phyloP scores from a whole-genome alignment of 306 rosid genomes.

The Acacia crassicarpa region DNA sequence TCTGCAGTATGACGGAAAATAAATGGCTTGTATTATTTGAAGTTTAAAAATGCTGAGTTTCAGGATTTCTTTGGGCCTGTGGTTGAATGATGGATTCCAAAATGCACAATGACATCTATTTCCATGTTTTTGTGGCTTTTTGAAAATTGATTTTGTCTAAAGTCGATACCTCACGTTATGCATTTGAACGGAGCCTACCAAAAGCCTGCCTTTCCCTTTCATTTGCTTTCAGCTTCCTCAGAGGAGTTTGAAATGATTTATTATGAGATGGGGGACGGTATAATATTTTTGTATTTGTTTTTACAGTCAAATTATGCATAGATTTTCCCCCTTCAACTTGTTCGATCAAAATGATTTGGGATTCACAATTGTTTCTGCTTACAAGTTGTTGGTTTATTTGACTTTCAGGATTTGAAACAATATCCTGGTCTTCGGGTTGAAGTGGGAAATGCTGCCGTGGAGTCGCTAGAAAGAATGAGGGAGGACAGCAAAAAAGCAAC shows the following conservation, averaged over 20 bases:
- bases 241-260: neutral
- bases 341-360: neutral
- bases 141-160: neutral
- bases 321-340: neutral
- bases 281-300: neutral
- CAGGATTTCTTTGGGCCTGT: neutral
- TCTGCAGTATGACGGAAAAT: neutral
- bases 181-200: neutral
- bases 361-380: constrained; percentile 8
- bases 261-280: neutral
- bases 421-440: constrained; percentile 92
- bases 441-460: constrained; percentile 79
- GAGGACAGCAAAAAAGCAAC: constrained; percentile 90
- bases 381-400: constrained; percentile 8
- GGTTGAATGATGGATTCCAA: neutral
- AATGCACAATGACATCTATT: neutral
- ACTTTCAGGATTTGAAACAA: constrained; percentile 77
- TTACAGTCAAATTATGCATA: neutral
- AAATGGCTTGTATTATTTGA: neutral
- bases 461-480: constrained; percentile 81
- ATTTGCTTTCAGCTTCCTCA: neutral
- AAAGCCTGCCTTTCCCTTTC: neutral
- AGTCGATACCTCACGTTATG: neutral
- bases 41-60: neutral
- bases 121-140: neutral